These are phyloP conservation scores for Talaromyces ruber DNA, from an alignment of 495 filamentous ascomycete species.

Conservation along the genomic window DNA sequence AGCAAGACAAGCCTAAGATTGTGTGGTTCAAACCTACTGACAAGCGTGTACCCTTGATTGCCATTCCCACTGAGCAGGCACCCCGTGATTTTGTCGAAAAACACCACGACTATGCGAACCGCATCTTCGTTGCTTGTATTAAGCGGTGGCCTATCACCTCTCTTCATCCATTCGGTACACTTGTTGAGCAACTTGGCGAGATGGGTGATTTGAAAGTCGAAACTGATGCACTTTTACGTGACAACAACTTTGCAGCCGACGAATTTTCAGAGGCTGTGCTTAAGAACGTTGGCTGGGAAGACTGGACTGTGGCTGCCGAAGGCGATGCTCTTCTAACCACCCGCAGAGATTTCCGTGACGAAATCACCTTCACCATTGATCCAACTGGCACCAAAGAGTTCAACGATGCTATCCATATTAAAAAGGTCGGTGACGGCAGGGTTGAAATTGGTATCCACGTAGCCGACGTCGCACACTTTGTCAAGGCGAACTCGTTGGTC, in stretches of 20 bases:
- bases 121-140: slow-evolving; percentile 97
- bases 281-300: slow-evolving; percentile 83
- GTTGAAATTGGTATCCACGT: slow-evolving; percentile 95
- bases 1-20: slow-evolving; percentile 98
- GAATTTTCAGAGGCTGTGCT: slow-evolving; percentile 96
- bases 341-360: slow-evolving; percentile 84
- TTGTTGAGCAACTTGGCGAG: slow-evolving; percentile 93
- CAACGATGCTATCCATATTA: slow-evolving; percentile 87
- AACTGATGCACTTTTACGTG: slow-evolving; percentile 90
- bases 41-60: slow-evolving; percentile 95
- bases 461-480: slow-evolving; percentile 91
- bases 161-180: slow-evolving; percentile 92
- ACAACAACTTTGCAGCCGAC: slow-evolving; percentile 97
- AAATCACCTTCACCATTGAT: slow-evolving; percentile 88
- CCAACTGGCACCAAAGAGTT: slow-evolving; percentile 75
- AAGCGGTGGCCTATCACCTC: slow-evolving; percentile 99
- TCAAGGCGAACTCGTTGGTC: slow-evolving; percentile 91
- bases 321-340: slow-evolving; percentile 63
- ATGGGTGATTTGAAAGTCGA: slow-evolving; percentile 97
- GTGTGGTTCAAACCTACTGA: slow-evolving; percentile 99
- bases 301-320: slow-evolving; percentile 81
- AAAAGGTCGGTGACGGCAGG: slow-evolving; percentile 67
- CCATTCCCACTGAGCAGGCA: slow-evolving; percentile 96
- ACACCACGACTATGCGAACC: slow-evolving; percentile 92
- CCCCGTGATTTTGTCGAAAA: slow-evolving; percentile 97